These are phyloP conservation scores for Dipodascopsis tothii DNA, from an alignment of 805 yeast species.

Conservation along the genomic window DNA sequence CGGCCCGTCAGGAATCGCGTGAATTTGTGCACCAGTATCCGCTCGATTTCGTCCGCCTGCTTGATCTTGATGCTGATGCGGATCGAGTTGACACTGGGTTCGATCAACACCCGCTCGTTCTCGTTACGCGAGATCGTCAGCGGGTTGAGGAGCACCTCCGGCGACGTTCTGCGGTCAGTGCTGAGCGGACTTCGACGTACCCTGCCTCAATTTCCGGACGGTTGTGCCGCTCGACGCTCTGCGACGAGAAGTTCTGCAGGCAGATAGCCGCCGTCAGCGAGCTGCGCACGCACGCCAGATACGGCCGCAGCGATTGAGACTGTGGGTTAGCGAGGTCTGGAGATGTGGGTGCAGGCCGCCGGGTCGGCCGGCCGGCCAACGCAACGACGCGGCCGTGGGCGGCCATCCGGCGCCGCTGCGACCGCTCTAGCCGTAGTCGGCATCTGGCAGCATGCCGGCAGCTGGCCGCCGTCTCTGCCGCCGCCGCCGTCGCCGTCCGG, in stretches of 20 bases:
- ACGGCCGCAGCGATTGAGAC: constrained; percentile 97
- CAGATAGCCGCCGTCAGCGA: constrained; percentile 91
- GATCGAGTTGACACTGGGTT: constrained; percentile 86
- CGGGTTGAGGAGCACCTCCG: constrained; percentile 79
- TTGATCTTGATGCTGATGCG: constrained; percentile 87
- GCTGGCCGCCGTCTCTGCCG: too few species aligned
- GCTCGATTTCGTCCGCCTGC: constrained; percentile 96
- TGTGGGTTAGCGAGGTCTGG: constrained; percentile 25
- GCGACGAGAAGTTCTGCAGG: constrained; percentile 88
- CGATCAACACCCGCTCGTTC: constrained; percentile 84
- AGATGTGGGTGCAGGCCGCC: too few species aligned
- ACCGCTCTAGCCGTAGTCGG: too few species aligned
- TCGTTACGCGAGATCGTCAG: constrained; percentile 89
- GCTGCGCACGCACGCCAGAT: constrained; percentile 84
- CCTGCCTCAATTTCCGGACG: constrained; percentile 89
- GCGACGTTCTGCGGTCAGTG: constrained; percentile 46
- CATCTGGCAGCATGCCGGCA: too few species aligned
- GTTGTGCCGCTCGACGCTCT: constrained; percentile 92
- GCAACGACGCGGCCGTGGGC: too few species aligned
- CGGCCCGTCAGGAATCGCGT: constrained; percentile 88
- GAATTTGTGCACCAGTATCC: constrained; percentile 86
- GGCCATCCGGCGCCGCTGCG: too few species aligned
- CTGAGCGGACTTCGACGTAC: constrained; percentile 8
- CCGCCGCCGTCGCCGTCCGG: too few species aligned
- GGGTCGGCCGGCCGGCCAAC: too few species aligned